These are phyloP conservation scores for Microthyrium microscopicum DNA, from an alignment of 2,329 filamentous ascomycete genomes.

Conservation along the genomic window DNA sequence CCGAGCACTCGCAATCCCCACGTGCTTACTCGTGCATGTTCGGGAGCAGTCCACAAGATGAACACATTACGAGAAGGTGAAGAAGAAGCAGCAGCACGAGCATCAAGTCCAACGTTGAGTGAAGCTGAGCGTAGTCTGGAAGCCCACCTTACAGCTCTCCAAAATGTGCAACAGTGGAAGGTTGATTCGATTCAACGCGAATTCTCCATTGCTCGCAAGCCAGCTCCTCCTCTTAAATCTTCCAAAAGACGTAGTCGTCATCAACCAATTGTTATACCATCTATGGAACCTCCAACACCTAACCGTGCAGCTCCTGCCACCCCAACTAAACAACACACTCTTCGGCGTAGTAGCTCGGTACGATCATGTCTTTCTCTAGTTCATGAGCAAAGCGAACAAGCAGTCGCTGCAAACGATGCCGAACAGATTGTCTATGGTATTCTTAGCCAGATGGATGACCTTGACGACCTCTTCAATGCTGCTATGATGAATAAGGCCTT, in stretches of 20 bases:
- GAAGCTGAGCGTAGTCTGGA: slow-evolving; percentile 26
- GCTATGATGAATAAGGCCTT: slow-evolving; percentile 39
- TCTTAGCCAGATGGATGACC: slow-evolving; percentile 28
- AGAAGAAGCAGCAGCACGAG: slow-evolving; percentile 2
- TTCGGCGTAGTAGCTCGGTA: slow-evolving; percentile 3
- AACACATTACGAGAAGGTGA: too few species aligned
- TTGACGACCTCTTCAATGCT: slow-evolving; percentile 38
- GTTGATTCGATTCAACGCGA: background rate
- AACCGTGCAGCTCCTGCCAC: background rate
- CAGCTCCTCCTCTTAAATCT: too few species aligned
- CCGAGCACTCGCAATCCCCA: too few species aligned
- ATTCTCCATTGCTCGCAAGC: too few species aligned
- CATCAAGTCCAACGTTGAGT: slow-evolving; percentile 28
- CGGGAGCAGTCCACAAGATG: slow-evolving; percentile 7
- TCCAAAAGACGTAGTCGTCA: background rate
- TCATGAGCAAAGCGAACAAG: slow-evolving; percentile 4
- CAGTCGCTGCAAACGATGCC: slow-evolving; percentile 16
- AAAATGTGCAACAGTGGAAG: slow-evolving; percentile 14
- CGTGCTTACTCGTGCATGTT: too few species aligned
- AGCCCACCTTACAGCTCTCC: slow-evolving; percentile 11
- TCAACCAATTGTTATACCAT: background rate
- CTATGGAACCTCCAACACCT: background rate
- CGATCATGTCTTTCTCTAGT: slow-evolving; percentile 4
- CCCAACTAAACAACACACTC: background rate
- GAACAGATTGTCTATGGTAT: slow-evolving; percentile 37